These are phyloP conservation scores for Saksenaea vasiformis DNA, from an alignment of 371 early-diverging fungal genomes.

Conservation along the genomic window DNA sequence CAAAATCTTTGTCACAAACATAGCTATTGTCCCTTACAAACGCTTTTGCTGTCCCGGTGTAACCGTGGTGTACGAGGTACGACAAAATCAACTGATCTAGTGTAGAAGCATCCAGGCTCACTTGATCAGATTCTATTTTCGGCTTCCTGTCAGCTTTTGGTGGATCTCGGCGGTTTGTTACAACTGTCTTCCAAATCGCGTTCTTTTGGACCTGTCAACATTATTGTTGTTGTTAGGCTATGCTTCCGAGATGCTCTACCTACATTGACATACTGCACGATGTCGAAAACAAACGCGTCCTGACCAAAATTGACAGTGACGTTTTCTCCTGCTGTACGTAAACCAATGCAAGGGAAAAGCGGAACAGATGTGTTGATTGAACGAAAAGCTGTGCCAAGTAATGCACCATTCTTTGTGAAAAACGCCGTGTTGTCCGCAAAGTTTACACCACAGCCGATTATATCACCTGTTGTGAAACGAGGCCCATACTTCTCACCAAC, in stretches of 20 bases:
- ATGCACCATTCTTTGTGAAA: conserved; percentile 91
- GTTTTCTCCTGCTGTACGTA: conserved; percentile 87
- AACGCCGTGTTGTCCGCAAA: conserved; percentile 75
- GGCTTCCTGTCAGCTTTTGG: background rate
- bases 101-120: conserved; percentile 16
- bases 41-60: conserved; percentile 67
- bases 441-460: conserved; percentile 92
- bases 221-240: no score
- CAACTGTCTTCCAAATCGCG: conserved; percentile 9
- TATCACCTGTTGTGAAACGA: conserved; percentile 88
- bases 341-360: conserved; percentile 86
- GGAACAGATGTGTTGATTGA: conserved; percentile 31
- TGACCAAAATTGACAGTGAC: conserved; percentile 92
- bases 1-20: conserved; percentile 3
- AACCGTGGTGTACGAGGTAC: conserved; percentile 82
- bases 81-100: conserved; percentile 63
- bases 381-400: conserved; percentile 64
- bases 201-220: conserved; percentile 14
- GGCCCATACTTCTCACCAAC: conserved; percentile 89
- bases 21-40: conserved; percentile 42
- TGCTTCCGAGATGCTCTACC: background rate
- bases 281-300: conserved; percentile 84
- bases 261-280: conserved; percentile 76
- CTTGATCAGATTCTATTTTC: conserved; percentile 11
- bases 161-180: background rate